phyloP scores from a whole-genome alignment of 2,329 filamentous ascomycete genomes.

The Exophiala oligosperma region DNA sequence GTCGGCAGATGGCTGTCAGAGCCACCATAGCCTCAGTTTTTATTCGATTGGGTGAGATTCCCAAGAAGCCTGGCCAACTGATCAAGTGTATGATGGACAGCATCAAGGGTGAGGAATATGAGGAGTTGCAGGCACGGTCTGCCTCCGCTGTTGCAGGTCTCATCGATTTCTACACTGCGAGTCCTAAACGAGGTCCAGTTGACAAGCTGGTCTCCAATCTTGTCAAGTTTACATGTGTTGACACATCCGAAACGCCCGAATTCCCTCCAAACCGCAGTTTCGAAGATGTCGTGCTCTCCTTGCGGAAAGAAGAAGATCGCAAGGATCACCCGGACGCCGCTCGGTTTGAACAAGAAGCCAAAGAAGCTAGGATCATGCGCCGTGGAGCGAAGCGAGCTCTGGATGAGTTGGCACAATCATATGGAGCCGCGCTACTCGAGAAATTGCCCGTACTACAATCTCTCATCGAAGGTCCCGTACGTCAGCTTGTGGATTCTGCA shows the following conservation, averaged over 20 bases:
- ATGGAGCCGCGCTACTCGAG: constrained; percentile 74
- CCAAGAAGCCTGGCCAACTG: constrained; percentile 88
- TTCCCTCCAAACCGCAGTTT: constrained; percentile 81
- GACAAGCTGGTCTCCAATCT: constrained; percentile 96
- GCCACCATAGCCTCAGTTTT: constrained; percentile 84
- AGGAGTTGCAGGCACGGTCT: constrained; percentile 82
- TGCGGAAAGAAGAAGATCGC: constrained; percentile 95
- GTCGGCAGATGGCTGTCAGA: constrained; percentile 80
- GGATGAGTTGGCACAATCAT: constrained; percentile 79
- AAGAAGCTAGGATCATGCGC: constrained; percentile 83
- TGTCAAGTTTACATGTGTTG: constrained; percentile 96
- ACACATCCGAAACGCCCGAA: constrained; percentile 95
- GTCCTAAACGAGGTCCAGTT: constrained; percentile 78
- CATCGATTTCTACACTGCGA: constrained; percentile 80
- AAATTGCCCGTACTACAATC: constrained; percentile 78
- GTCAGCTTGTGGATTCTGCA: constrained; percentile 58
- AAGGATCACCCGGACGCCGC: constrained; percentile 88
- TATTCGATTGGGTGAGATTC: constrained; percentile 81
- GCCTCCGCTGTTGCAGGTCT: constrained; percentile 80
- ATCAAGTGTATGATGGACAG: constrained; percentile 99
- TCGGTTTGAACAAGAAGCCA: constrained; percentile 86
- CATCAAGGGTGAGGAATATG: constrained; percentile 90
- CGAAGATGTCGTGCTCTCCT: constrained; percentile 79
- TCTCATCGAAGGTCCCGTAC: constrained; percentile 80
- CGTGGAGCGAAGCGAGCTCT: constrained; percentile 92